Base-by-base conservation (phyloP, 345 rosid genomes). In the Camelina laxa region DNA sequence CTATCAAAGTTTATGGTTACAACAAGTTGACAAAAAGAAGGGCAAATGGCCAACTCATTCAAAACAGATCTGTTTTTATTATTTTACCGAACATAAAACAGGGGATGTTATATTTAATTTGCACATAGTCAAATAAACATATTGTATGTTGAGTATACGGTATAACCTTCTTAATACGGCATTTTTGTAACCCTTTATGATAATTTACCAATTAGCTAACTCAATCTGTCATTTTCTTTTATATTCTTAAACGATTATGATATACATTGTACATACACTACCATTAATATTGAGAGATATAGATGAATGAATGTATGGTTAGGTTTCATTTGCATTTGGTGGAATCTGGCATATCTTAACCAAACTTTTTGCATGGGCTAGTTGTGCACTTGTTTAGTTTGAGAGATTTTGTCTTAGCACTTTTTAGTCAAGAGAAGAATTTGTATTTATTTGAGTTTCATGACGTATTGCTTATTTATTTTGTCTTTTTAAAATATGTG, bases 311-410 rank as follows among this genome's bases (percentile, higher is more conserved):
- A 30, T 30, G 49, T 42, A 14, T 64, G 30, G 60, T 10, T 62
- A 14, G 51, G 35, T 49, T 58, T 66, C 60, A 58, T 74, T 48
- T 58, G 73, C 45, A 74, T 74, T 74, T 38, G 78, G 78, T 74
- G 22, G 66, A 74, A 59, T 66, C 14, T 48, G 67, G 67, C 72
- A 59, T 67, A 36, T 24, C 21, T 47, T 47, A 16, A 48, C 78
- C 77, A 24, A 74, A 74, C 78, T 65, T 48, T 15, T 58, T 66
- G 78, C 78, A 66, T 74, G 50, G 33, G 17, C 42, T 22, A 11
- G 21, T 65, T 38, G 58, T 35, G 69, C 5, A 65, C 21, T 39
- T 57, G 78, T 66, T 57, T 66, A 57, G 72, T 48, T 47, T 66
- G 51, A 20, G 53, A 66, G 22, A 58, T 22, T 65, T 48, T 57